Percentiles rank a stretch among this genome's conserved stretches.
These are phyloP conservation scores for Epichloe aotearoae DNA, from an alignment of 2,329 filamentous ascomycete species.

Conservation along the genomic window DNA sequence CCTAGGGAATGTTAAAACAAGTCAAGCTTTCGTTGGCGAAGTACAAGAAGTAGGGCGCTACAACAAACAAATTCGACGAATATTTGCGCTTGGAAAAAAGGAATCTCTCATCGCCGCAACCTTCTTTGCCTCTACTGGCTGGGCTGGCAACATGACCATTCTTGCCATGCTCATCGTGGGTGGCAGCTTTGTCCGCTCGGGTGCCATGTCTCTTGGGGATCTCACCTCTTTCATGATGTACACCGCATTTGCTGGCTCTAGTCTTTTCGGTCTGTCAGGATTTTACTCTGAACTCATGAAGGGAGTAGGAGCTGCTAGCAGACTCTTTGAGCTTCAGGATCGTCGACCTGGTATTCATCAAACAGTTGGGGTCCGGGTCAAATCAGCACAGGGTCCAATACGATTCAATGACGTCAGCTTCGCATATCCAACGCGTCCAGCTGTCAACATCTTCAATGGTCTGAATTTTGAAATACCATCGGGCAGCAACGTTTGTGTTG, in stretches of 20 bases:
- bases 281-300: constrained; percentile 99
- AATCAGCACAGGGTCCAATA: constrained; percentile 77
- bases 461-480: constrained; percentile 84
- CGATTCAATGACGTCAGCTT: constrained; percentile 78
- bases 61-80: constrained; percentile 81
- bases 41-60: constrained; percentile 82
- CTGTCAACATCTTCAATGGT: constrained; percentile 80
- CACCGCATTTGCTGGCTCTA: constrained; percentile 72
- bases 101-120: constrained; percentile 83
- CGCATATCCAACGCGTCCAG: constrained; percentile 85
- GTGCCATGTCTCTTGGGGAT: constrained; percentile 79
- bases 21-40: constrained; percentile 91
- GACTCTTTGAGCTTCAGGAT: constrained; percentile 91
- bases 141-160: constrained; percentile 94
- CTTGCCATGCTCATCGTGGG: constrained; percentile 81
- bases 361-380: constrained; percentile 67
- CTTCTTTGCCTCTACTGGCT: constrained; percentile 78
- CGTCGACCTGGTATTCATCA: constrained; percentile 75
- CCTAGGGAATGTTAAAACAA: constrained; percentile 92
- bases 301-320: constrained; percentile 89
- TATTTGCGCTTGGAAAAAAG: constrained; percentile 78
- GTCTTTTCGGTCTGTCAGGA: constrained; percentile 82
- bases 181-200: constrained; percentile 76
- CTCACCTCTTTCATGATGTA: constrained; percentile 98
- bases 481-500: constrained; percentile 89